phyloP scores from a whole-genome alignment of 495 filamentous ascomycete species.

The Amphirosellinia nigrospora region DNA sequence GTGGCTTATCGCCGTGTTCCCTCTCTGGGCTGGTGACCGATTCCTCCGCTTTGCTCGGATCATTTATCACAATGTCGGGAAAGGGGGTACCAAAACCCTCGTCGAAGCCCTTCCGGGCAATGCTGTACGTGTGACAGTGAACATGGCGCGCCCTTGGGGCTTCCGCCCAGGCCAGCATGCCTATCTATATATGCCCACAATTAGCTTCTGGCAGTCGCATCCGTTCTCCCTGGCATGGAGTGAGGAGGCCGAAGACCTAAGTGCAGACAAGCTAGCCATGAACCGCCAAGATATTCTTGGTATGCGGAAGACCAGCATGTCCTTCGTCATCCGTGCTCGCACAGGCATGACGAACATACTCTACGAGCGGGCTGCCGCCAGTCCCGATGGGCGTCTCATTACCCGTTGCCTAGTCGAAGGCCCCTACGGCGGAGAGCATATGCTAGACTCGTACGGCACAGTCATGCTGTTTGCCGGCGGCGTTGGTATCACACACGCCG shows the following conservation, averaged over 20 bases:
- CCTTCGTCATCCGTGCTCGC: constrained; percentile 77
- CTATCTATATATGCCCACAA: constrained; percentile 78
- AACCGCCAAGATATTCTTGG: constrained; percentile 62
- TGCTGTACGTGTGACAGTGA: constrained; percentile 72
- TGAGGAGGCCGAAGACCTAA: constrained; percentile 56
- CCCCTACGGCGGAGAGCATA: constrained; percentile 75
- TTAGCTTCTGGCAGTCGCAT: constrained; percentile 74
- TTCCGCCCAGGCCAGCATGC: constrained; percentile 80
- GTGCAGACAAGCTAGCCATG: constrained; percentile 59
- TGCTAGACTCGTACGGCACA: constrained; percentile 80
- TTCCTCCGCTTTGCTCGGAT: constrained; percentile 58
- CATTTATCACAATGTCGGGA: constrained; percentile 73
- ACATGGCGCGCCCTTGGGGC: constrained; percentile 75
- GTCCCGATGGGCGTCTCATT: constrained; percentile 63
- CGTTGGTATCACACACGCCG: constrained; percentile 87
- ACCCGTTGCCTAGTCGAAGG: constrained; percentile 77
- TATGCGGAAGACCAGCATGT: constrained; percentile 68
- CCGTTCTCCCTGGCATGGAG: constrained; percentile 73
- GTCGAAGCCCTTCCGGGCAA: constrained; percentile 70
- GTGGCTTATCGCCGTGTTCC: constrained; percentile 66
- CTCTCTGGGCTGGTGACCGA: constrained; percentile 72
- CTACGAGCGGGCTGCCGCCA: constrained; percentile 68
- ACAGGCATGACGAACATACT: constrained; percentile 84
- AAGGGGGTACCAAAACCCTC: constrained; percentile 60
- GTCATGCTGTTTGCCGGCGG: constrained; percentile 86